Base-by-base conservation (phyloP, 805 yeast species). In the Metahyphopichia silvanorum region DNA sequence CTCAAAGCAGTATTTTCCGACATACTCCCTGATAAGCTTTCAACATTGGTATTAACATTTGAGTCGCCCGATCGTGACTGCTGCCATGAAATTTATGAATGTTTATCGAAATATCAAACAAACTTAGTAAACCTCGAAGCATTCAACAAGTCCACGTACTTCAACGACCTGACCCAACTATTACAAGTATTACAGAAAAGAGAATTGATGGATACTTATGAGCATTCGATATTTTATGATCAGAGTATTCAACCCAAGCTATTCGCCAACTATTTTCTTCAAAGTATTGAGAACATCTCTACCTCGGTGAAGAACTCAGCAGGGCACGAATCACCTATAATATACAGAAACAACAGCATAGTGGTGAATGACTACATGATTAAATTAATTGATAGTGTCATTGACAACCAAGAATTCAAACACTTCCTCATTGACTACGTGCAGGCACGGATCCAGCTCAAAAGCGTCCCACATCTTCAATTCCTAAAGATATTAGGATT, bases 101-200 rank as follows among this genome's bases (percentile, higher is more conserved):
- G 31, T 1, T 33, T 49, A 7, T 22, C 16, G 6, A 15, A 23
- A 7, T 21, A 31, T 7, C 59, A 48, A 23, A 35, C 22, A 2
- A 27, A 35, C 6, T 22, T 53, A 19, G 17, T 21, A 12, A 22
- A 21, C 2, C 34, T 52, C 13, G 22, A 32, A 17, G 25, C 51
- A 4, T 34, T 38, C 17, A 55, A 53, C 27, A 46, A 43, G 32
- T 36, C 49, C 3, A 34, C 35, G 7, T 43, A 44, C 24, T 41
- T 41, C 14, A 8, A 21, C 5, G 42, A 49, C 25, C 43, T 41
- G 17, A 28, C 27, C n/a, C 33, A 39, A 5, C 34, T 53, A 6
- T 32, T 37, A 13, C 43, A 38, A 22, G 24, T 16, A n/a, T 22
- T 33, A 4, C 12, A 12, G 24, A 19, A 9, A 16, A 12, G 23